A percentile compares a stretch with the other conserved stretches of the same genome.
Evolutionary conservation across 768 basidiomycete genomes (phyloP).

Genomic region (Pisolithus albus): DNA sequence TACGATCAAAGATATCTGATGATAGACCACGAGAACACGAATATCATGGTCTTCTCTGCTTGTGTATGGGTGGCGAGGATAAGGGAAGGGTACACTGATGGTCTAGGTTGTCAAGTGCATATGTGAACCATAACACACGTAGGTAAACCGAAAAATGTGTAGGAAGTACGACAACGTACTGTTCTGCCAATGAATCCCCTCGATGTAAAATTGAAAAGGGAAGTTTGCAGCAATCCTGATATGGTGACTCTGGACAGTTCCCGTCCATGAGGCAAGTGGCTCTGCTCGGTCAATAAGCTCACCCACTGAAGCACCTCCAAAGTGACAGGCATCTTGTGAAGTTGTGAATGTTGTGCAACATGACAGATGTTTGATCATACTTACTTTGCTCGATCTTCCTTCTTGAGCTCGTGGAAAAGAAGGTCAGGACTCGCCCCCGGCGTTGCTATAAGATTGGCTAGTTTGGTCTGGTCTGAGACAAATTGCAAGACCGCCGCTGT

Average conservation of each 20-base stretch:
- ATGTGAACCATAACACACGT: constrained; percentile 14
- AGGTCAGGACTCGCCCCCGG: constrained; percentile 15
- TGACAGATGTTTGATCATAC: not conserved
- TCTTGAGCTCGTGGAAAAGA: constrained; percentile 17
- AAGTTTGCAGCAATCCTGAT: constrained; percentile 12
- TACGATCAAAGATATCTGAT: constrained; percentile 25
- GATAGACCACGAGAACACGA: constrained; percentile 21
- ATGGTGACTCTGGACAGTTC: constrained; percentile 12
- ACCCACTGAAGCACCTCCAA: constrained; percentile 4
- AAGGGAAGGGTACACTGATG: constrained; percentile 11
- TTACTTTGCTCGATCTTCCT: constrained; percentile 16
- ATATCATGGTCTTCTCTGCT: constrained; percentile 3
- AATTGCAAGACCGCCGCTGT: constrained; percentile 19
- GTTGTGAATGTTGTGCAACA: not conserved
- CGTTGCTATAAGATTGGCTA: constrained; percentile 21
- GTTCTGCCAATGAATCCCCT: constrained; percentile 25
- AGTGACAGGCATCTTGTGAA: not conserved
- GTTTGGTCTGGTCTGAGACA: constrained; percentile 22
- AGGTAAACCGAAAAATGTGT: not conserved
- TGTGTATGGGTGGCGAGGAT: not conserved
- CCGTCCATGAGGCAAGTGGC: not conserved
- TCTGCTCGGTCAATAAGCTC: not conserved
- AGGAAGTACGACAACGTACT: constrained; percentile 9
- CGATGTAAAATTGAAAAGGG: constrained; percentile 19
- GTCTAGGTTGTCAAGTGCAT: constrained; percentile 25